Evolutionary conservation across 306 rosid genomes (phyloP), one percentile per base, ranked within the genome.

Genomic region (Alnus rubra): DNA sequence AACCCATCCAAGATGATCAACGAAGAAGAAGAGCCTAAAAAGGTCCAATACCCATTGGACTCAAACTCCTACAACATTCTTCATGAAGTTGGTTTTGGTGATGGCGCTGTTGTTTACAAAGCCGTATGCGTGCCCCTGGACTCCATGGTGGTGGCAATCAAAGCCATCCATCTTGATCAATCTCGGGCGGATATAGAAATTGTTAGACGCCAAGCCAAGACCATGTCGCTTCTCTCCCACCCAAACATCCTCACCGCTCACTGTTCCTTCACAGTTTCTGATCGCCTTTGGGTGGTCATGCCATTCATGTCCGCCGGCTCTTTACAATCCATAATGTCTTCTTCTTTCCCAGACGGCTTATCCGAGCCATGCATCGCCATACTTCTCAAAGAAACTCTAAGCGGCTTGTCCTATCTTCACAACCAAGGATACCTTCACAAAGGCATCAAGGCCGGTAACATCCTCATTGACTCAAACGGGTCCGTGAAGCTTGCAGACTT

Each of bases 211-310:
- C 92, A 91, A 53, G 87, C 88, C 16, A 85, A 82, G 42, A 83
- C 87, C 1, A 72, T 88, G 1, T 85, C 90, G 1, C 88, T 88
- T 18, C 92, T 91, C 47, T 87, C 87, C 5, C 97, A 88, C 75
- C 92, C 92, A 0, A 91, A 93, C 71, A 78, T 89, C 39, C 90
- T 93, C 56, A 85, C 56, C 23, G 82, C 91, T 5, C 90, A 87
- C 50, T 88, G 93, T 59, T 91, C 89, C n/a, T 93, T 93, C 89
- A 86, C 84, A 0, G 86, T 84, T 0, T 81, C 77, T 44, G 82
- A 28, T 31, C 73, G 86, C 18, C 90, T 86, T 16, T 91, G 97
- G 98, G 92, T 91, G 10, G 94, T 93, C 6, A 93, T 90, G 92
- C 93, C 92, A 0, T 89, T 87, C 86, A 87, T 87, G 97, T 87